These are phyloP conservation scores for Phaeolepiota aurea DNA, from an alignment of 768 basidiomycete species.

Conservation along the genomic window DNA sequence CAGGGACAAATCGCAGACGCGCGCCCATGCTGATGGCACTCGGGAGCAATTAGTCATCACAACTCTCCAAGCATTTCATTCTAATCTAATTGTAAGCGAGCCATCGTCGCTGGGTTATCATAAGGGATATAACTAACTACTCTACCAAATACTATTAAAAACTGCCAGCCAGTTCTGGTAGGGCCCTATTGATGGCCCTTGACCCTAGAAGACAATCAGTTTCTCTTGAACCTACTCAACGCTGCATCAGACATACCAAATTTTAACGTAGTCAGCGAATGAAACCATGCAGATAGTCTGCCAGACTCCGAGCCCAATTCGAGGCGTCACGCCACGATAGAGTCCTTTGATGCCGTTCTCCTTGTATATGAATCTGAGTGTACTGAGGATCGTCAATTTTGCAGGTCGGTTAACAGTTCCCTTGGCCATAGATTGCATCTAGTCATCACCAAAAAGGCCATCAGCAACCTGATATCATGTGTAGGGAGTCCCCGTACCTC, in stretches of 20 bases:
- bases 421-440: slow-evolving; percentile 99
- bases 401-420: slow-evolving; percentile 68
- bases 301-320: slow-evolving; percentile 94
- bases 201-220: no score
- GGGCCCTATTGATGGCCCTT: slow-evolving; percentile 6
- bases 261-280: slow-evolving; percentile 92
- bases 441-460: slow-evolving; percentile 7
- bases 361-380: slow-evolving; percentile 88
- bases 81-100: no score
- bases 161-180: no score
- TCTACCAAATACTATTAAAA: slow-evolving; percentile 15
- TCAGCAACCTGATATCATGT: slow-evolving; percentile 1
- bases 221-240: no score
- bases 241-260: slow-evolving; percentile 59
- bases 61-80: no score
- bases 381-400: slow-evolving; percentile 89
- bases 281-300: slow-evolving; percentile 99
- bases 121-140: slow-evolving; percentile 11
- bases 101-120: not conserved
- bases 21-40: no score
- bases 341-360: slow-evolving; percentile 95
- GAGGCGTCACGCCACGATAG: slow-evolving; percentile 95
- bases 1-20: slow-evolving; percentile 3
- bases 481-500: slow-evolving; percentile 48
- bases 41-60: no score